Percentiles rank a stretch among this genome's conserved stretches.
Evolutionary conservation across 225 moss, liverwort and hornwort genomes (phyloP).

Genomic region (Polytrichum formosum): DNA sequence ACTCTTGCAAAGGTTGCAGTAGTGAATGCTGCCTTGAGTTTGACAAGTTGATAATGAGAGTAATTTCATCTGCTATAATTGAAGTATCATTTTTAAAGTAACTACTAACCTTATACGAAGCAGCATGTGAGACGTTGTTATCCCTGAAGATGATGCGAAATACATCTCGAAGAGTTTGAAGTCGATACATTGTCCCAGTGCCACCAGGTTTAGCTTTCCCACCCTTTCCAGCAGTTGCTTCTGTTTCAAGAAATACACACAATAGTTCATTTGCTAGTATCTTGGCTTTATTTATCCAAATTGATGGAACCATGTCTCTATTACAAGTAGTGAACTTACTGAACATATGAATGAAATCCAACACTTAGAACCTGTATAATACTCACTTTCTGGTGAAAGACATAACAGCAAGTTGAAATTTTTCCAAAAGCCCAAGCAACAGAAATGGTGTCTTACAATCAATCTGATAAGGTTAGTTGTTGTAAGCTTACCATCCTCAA

Average conservation of each 20-base stretch:
- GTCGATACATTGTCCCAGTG: slow-evolving; percentile 66
- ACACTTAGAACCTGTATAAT: no score
- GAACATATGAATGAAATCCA: no score
- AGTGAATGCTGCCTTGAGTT: not conserved
- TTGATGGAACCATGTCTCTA: no score
- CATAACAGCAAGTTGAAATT: no score
- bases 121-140: slow-evolving; percentile 73
- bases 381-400: no score
- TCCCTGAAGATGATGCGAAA: slow-evolving; percentile 84
- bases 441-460: no score
- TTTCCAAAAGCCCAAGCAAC: no score
- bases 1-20: not conserved
- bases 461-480: no score
- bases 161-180: slow-evolving; percentile 76
- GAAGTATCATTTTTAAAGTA: not conserved
- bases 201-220: slow-evolving; percentile 49
- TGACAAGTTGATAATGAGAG: not conserved
- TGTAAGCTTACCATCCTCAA: slow-evolving; percentile 77
- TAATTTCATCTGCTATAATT: not conserved
- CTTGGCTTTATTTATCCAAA: no score
- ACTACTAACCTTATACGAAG: slow-evolving; percentile 65
- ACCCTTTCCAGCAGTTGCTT: slow-evolving; percentile 54
- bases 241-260: slow-evolving; percentile 27
- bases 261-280: not conserved
- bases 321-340: no score